A percentile compares a stretch with the other conserved stretches of the same genome.
These are phyloP conservation scores for Zygosaccharomyces bisporus DNA, from an alignment of 805 yeast species.

Conservation along the genomic window DNA sequence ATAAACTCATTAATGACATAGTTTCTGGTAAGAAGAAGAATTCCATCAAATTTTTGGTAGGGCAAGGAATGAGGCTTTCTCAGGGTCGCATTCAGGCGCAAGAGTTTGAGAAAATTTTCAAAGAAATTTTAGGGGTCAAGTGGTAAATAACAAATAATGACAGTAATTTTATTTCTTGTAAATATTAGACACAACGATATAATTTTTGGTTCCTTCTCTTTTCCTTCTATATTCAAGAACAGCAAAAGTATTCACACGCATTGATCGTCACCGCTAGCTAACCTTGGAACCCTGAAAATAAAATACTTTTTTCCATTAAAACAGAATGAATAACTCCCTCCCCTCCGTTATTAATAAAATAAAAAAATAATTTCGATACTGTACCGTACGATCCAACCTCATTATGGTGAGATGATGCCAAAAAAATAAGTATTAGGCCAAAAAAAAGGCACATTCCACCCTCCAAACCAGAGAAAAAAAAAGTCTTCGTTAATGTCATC, in stretches of 20 bases:
- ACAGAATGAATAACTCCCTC: conserved; percentile 3
- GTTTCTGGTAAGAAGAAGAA: conserved; percentile 53
- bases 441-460: background rate
- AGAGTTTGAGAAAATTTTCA: conserved; percentile 37
- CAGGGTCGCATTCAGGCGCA: conserved; percentile 53
- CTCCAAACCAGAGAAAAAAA: background rate
- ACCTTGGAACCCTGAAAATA: background rate
- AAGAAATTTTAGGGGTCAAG: conserved; percentile 22
- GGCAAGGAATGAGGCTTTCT: conserved; percentile 76
- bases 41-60: conserved; percentile 74
- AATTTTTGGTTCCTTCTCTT: background rate
- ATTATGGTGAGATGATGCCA: conserved; percentile 1
- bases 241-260: background rate
- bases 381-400: background rate
- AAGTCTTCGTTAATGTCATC: background rate
- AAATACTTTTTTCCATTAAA: conserved; percentile 3
- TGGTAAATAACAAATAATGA: background rate
- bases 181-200: conserved; percentile 2
- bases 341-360: conserved; percentile 2
- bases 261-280: background rate
- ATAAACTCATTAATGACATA: conserved; percentile 55
- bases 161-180: conserved; percentile 3
- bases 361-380: conserved; percentile 1
- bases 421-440: background rate
- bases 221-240: background rate